Conservation (phyloP, 2,329 filamentous ascomycete genomes). For the Penicillium occitanis region DNA sequence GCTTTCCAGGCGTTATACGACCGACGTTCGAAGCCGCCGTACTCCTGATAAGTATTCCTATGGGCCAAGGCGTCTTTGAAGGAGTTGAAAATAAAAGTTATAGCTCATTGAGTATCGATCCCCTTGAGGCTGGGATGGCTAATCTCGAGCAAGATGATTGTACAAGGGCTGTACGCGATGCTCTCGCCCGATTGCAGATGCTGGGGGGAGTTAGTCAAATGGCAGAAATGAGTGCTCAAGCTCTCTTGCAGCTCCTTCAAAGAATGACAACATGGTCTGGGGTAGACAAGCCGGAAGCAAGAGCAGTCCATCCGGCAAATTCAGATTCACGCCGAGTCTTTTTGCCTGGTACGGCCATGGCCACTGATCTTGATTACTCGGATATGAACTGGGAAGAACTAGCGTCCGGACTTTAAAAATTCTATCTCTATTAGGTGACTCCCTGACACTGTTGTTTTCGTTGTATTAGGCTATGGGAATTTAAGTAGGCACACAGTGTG, state of each 20-base stretch:
- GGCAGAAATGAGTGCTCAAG: background rate
- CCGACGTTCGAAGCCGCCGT: constrained; percentile 5
- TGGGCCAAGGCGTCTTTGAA: background rate
- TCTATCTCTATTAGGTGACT: too few species aligned
- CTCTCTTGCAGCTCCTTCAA: background rate
- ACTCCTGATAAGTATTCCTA: background rate
- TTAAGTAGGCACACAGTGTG: too few species aligned
- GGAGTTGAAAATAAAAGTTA: background rate
- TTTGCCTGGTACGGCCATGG: background rate
- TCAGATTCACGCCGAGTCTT: background rate
- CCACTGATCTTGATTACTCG: background rate
- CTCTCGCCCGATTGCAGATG: constrained; percentile 1
- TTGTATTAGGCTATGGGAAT: too few species aligned
- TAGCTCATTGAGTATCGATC: background rate
- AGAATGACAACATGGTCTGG: background rate
- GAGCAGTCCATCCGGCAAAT: background rate
- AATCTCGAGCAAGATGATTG: background rate
- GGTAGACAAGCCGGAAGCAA: background rate
- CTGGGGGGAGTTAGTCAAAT: background rate
- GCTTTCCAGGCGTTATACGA: background rate
- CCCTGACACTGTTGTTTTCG: too few species aligned
- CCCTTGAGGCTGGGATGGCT: background rate
- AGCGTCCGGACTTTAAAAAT: background rate
- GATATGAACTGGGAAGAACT: background rate
- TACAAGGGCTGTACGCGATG: background rate